phyloP scores from a whole-genome alignment of 257 asterid species.

The Ophiorrhiza pumila region DNA sequence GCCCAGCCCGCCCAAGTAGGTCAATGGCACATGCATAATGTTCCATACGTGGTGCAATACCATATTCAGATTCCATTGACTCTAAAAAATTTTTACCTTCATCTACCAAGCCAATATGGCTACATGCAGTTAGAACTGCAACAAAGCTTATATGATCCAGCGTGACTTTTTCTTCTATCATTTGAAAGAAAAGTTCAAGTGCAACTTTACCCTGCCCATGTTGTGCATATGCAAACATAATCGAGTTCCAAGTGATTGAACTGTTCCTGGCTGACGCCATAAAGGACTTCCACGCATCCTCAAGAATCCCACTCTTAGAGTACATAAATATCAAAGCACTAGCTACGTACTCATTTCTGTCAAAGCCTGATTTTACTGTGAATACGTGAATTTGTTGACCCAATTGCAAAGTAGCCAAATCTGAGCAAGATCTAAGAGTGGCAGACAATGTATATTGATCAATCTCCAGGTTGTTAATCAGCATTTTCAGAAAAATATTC shows the following conservation, averaged over 20 bases:
- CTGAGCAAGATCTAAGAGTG: slow-evolving; percentile 71
- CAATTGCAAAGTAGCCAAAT: slow-evolving; percentile 64
- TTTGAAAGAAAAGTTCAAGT: slow-evolving; percentile 54
- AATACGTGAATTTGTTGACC: slow-evolving; percentile 71
- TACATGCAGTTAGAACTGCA: slow-evolving; percentile 81
- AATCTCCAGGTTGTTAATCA: slow-evolving; percentile 35
- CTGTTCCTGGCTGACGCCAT: slow-evolving; percentile 50
- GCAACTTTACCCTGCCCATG: slow-evolving; percentile 76
- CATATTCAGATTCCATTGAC: slow-evolving; percentile 56
- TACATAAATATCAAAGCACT: slow-evolving; percentile 80
- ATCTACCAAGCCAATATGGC: slow-evolving; percentile 80
- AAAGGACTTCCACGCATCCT: slow-evolving; percentile 63
- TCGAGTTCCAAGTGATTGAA: slow-evolving; percentile 82
- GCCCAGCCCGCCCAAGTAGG: slow-evolving; percentile 82
- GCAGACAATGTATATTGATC: slow-evolving; percentile 81
- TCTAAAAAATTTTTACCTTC: slow-evolving; percentile 56
- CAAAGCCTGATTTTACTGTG: slow-evolving; percentile 54
- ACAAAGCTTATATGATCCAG: slow-evolving; percentile 81
- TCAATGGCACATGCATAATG: slow-evolving; percentile 85
- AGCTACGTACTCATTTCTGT: slow-evolving; percentile 56
- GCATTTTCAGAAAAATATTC: slow-evolving; percentile 54
- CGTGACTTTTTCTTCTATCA: slow-evolving; percentile 48
- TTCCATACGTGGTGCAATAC: slow-evolving; percentile 67
- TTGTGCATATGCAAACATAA: slow-evolving; percentile 78
- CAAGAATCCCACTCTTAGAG: slow-evolving; percentile 75